Conservation (phyloP, 176 grass and related monocot species). For the Musa troglodytarum region DNA sequence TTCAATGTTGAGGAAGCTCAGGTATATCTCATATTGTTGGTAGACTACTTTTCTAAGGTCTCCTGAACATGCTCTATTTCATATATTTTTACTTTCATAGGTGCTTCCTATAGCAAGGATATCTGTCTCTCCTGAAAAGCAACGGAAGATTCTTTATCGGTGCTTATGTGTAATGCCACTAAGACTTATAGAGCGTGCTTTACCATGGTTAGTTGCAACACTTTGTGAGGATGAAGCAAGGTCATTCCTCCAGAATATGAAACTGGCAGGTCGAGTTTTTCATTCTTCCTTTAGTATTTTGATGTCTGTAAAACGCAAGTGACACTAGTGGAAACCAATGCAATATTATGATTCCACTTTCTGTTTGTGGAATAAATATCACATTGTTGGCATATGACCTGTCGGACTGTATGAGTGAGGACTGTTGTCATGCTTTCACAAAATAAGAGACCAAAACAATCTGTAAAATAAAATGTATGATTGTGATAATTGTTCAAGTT, state of each 20-base stretch:
- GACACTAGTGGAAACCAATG: too few species aligned
- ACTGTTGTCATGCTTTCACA: too few species aligned
- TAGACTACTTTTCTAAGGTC: slow-evolving; percentile 1
- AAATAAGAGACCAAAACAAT: too few species aligned
- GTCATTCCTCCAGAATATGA: slow-evolving; percentile 77
- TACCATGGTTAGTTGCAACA: slow-evolving; percentile 66
- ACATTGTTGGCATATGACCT: too few species aligned
- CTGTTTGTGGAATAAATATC: too few species aligned
- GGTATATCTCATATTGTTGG: slow-evolving; percentile 21
- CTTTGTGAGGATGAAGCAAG: slow-evolving; percentile 41
- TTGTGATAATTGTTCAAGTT: neutral
- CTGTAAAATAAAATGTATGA: too few species aligned
- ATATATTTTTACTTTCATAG: slow-evolving; percentile 31
- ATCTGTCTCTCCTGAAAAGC: slow-evolving; percentile 53
- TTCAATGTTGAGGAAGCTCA: slow-evolving; percentile 67
- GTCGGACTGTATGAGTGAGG: too few species aligned
- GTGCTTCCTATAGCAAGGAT: slow-evolving; percentile 68
- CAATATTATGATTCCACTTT: too few species aligned
- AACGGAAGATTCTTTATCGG: slow-evolving; percentile 57
- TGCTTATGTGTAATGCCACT: slow-evolving; percentile 67
- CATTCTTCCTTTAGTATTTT: too few species aligned
- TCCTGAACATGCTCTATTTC: slow-evolving; percentile 7
- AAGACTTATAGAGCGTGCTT: slow-evolving; percentile 51
- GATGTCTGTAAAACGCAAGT: too few species aligned
- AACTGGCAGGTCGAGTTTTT: slow-evolving; percentile 36